Conservation (phyloP, 2,329 filamentous ascomycete genomes). For the Thyridium curvatum region DNA sequence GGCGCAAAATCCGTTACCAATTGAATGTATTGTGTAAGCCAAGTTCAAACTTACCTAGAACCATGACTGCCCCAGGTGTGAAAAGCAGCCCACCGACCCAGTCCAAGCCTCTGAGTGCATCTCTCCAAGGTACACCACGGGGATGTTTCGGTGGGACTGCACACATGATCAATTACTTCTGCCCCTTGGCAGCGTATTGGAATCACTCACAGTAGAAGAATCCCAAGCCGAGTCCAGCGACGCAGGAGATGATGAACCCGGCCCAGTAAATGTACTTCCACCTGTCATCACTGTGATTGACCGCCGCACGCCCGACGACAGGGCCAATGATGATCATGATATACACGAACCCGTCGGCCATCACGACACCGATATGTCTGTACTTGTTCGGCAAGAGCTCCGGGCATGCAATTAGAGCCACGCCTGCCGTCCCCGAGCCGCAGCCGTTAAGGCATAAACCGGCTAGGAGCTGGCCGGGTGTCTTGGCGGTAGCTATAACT, state of each 20-base stretch:
- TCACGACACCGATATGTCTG: slow-evolving; percentile 6
- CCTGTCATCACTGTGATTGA: not conserved
- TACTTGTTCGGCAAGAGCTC: slow-evolving; percentile 7
- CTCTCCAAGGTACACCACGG: slow-evolving; percentile 7
- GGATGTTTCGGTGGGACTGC: slow-evolving; percentile 6
- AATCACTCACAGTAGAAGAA: slow-evolving; percentile 1
- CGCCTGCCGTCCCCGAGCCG: slow-evolving; percentile 3
- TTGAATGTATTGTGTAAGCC: not conserved
- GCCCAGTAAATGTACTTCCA: slow-evolving; percentile 9
- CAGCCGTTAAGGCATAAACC: slow-evolving; percentile 4
- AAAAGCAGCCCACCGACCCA: slow-evolving; percentile 5
- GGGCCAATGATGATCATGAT: slow-evolving; percentile 7
- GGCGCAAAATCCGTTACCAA: no score
- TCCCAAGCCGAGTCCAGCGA: not conserved
- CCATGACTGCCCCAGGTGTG: slow-evolving; percentile 4
- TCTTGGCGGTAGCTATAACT: slow-evolving; percentile 5
- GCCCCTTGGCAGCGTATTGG: not conserved
- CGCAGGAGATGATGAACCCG: slow-evolving; percentile 5
- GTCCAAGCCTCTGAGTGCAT: slow-evolving; percentile 5
- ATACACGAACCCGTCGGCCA: slow-evolving; percentile 6
- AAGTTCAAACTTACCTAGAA: slow-evolving; percentile 5
- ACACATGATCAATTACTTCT: not conserved
- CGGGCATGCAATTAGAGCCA: slow-evolving; percentile 6
- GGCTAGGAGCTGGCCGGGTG: slow-evolving; percentile 4
- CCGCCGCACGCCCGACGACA: slow-evolving; percentile 2